Evolutionary conservation across 176 grass and related monocot genomes (phyloP), one percentile per base, ranked within the genome.

Genomic region (Juncus inflexus): DNA sequence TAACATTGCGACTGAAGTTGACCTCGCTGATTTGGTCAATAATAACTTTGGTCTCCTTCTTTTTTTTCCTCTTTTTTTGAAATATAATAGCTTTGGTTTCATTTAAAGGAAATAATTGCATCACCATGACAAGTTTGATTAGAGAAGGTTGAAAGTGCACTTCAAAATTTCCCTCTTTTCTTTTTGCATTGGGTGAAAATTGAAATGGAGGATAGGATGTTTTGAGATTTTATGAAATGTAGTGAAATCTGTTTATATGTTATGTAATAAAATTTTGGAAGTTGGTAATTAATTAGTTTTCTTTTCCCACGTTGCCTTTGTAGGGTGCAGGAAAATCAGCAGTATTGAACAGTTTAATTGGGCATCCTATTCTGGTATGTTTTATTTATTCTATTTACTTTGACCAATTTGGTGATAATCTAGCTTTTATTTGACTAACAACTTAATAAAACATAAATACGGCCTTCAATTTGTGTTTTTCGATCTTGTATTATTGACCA

Each of bases 271-370:
- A 52, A 35, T 52, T 1, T n/a, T n/a, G n/a, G n/a, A n/a, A n/a
- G n/a, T n/a, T n/a, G n/a, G n/a, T n/a, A n/a, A n/a, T n/a, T n/a
- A n/a, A n/a, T 36, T 10, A 64, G 7, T 6, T n/a, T 58, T 15
- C 13, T 15, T 3, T n/a, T n/a, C n/a, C 16, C 55, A 61, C 8
- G 11, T 63, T 74, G 49, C n/a, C 19, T 55, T 70, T 76, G 76
- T 79, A 95, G 91, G 91, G 91, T 0, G 70, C 87, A 52, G 91
- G 91, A 60, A 96, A 96, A 87, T 97, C 87, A 65, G 85, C 92
- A 5, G 92, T 89, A 57, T 74, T 97, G 66, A 97, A 91, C 85
- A 91, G 87, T 64, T 75, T 99, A 63, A 89, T 99, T 55, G 94
- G 94, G 40, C 94, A 99, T 71, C 83, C 94, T 43, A 81, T 99